Evolutionary conservation across 352 stramenopile genomes (phyloP), one percentile per base, ranked within the genome.

Genomic region (Phytophthora cryptogea): DNA sequence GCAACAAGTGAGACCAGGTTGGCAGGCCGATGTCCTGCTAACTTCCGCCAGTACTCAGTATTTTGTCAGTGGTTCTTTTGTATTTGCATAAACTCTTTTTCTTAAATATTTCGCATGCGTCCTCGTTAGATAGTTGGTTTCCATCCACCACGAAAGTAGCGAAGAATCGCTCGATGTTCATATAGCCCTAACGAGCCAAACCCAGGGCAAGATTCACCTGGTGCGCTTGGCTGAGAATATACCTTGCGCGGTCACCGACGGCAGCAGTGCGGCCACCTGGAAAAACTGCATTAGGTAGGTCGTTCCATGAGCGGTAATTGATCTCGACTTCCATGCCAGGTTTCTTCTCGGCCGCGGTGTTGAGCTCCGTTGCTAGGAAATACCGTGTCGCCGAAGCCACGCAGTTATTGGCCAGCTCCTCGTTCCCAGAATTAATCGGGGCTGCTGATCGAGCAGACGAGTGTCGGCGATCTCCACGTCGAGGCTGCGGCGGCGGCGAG

Each of bases 341-440:
- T 60, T 68, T 88, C 76, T 77, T 80, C 51, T 94, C 82, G 2
- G 63, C 26, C 11, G 71, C 83, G 20, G 68, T 75, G 32, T 68
- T 55, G 9, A 95, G 60, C 56, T 94, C 84, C 8, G 87, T 95
- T 2, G 81, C 87, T 10, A 86, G 72, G 48, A 95, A 95, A 44
- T 94, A 95, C 32, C 82, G 73, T 4, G 83, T 79, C 8, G 83
- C 80, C 2, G 81, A 83, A 0, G 69, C 76, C 11, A 90, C 76
- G 35, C 67, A 80, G 4, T 63, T 83, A 30, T 59, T 54, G 0
- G 80, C 71, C 3, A 78, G 47, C 13, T 88, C 58, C 14, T 77
- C 68, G 2, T 69, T 65, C 5, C 31, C 33, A 39, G n/a, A 26
- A 30, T n/a, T 59, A 3, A 3, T 40, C 10, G 39, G 26, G 14